A percentile compares a stretch with the other conserved stretches of the same genome.
Evolutionary conservation across 2,329 filamentous ascomycete species (phyloP).

Genomic region (Penicillium freii): DNA sequence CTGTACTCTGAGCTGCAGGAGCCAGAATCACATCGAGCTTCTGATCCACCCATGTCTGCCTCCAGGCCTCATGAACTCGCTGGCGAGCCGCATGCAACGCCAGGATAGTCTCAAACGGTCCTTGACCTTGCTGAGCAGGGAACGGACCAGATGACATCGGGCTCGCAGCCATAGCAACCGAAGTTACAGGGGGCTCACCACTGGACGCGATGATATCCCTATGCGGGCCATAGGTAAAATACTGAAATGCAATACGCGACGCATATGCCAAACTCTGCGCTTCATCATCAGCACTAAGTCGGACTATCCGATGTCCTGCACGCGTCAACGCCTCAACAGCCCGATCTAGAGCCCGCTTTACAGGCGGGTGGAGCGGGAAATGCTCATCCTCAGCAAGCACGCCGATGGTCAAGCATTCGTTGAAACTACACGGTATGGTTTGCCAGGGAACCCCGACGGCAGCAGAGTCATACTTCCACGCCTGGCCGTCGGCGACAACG

Average conservation of each 20-base stretch:
- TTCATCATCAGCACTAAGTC: slow-evolving; percentile 34
- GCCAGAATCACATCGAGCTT: slow-evolving; percentile 53
- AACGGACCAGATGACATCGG: slow-evolving; percentile 33
- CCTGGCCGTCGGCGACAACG: slow-evolving; percentile 37
- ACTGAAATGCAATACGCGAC: slow-evolving; percentile 41
- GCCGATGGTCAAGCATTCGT: slow-evolving; percentile 46
- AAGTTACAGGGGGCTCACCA: slow-evolving; percentile 48
- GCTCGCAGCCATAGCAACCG: slow-evolving; percentile 31
- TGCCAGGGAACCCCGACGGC: slow-evolving; percentile 50
- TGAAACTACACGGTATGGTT: slow-evolving; percentile 9
- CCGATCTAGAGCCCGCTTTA: slow-evolving; percentile 46
- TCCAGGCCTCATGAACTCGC: slow-evolving; percentile 42
- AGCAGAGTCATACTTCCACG: slow-evolving; percentile 49
- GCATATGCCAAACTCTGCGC: slow-evolving; percentile 27
- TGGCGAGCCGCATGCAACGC: slow-evolving; percentile 43
- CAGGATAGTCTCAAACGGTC: slow-evolving; percentile 42
- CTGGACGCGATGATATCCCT: slow-evolving; percentile 35
- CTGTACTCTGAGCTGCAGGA: slow-evolving; percentile 51
- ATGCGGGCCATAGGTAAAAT: slow-evolving; percentile 34
- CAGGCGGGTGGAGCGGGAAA: slow-evolving; percentile 53
- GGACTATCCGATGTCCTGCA: slow-evolving; percentile 49
- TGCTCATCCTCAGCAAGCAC: slow-evolving; percentile 49
- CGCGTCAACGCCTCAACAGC: slow-evolving; percentile 41
- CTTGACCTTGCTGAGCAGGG: slow-evolving; percentile 22
- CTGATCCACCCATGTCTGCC: slow-evolving; percentile 43